A percentile compares a stretch with the other conserved stretches of the same genome.
phyloP scores from a whole-genome alignment of 805 yeast genomes.

The Vanderwaltozyma yarrowii region DNA sequence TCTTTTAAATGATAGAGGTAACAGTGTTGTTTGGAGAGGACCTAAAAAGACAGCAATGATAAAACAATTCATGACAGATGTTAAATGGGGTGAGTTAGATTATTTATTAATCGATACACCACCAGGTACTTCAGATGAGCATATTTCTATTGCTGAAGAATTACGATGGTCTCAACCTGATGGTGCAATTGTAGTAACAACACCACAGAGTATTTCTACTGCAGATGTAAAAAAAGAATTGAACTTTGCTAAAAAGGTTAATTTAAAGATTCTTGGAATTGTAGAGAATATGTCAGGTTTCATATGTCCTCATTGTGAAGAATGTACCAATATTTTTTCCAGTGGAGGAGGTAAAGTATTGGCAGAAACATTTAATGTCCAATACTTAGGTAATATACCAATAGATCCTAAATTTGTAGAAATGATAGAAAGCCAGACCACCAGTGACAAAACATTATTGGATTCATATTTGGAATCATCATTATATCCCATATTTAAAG shows the following conservation, averaged over 20 bases:
- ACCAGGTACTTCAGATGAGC: constrained; percentile 98
- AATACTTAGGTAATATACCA: constrained; percentile 80
- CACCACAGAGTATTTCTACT: constrained; percentile 89
- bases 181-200: constrained; percentile 91
- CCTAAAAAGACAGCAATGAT: constrained; percentile 98
- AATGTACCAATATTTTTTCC: constrained; percentile 84
- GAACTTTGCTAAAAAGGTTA: constrained; percentile 82
- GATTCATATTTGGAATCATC: constrained; percentile 29
- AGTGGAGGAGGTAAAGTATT: constrained; percentile 81
- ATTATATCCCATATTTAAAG: constrained; percentile 34
- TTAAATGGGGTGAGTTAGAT: constrained; percentile 72
- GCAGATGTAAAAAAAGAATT: constrained; percentile 93
- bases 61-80: constrained; percentile 83
- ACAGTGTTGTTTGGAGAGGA: constrained; percentile 95
- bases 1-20: constrained; percentile 70
- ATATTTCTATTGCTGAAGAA: constrained; percentile 92
- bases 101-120: constrained; percentile 91
- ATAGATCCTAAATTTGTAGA: constrained; percentile 89
- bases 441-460: constrained; percentile 23
- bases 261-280: constrained; percentile 69
- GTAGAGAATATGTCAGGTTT: constrained; percentile 97
- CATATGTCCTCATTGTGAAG: constrained; percentile 87
- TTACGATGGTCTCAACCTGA: constrained; percentile 61
- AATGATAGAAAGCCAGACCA: constrained; percentile 54
- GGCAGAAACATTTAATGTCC: constrained; percentile 50